Evolutionary conservation across 1,139 yeast genomes (phyloP), one percentile per base, ranked within the genome.

Genomic region (Keqinozyma sinolaborantium): DNA sequence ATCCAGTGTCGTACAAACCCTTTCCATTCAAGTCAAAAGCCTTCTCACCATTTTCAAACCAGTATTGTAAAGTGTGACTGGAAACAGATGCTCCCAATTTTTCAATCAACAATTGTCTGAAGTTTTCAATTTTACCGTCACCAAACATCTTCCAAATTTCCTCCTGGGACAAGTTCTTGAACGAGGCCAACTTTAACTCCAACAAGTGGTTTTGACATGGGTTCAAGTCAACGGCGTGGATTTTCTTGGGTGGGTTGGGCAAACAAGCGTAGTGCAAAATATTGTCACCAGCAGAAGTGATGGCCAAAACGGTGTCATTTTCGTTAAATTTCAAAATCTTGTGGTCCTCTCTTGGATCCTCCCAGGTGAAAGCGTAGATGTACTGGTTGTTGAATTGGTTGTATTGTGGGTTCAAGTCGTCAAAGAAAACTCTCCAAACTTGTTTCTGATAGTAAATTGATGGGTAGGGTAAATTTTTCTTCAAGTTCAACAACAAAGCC

Each of bases 291-390:
- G 95, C 95, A 30, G 92, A 83, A 6, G 95, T 83, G 38, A 84
- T 84, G 16, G 92, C 92, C 46, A 84, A 68, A 7, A 84, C 85
- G 2, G 86, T 81, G 48, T 84, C 95, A 20, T 73, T 67, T 11
- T 76, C 59, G 24, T 68, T 64, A 46, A 84, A 66, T 31, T 78
- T 71, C 45, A 84, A 67, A 37, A 84, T 79, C 27, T 70, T 69
- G 41, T 78, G 73, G 57, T 84, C 95, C 57, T 83, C 94, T 36
- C 83, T 71, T 21, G 95, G 95, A 53, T 84, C 95, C 58, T 84
- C 95, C 95, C 95, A 84, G 7, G 94, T 84, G 58, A 84, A 84
- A 3, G 95, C 90, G 51, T 84, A 84, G 37, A 84, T 84, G 55
- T 83, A 84, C 58, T 83, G 88, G 51, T 82, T 71, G 38, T 73